A percentile compares a stretch with the other conserved stretches of the same genome.
phyloP scores from a whole-genome alignment of 2,329 filamentous ascomycete genomes.

The Ramularia collo-cygni region DNA sequence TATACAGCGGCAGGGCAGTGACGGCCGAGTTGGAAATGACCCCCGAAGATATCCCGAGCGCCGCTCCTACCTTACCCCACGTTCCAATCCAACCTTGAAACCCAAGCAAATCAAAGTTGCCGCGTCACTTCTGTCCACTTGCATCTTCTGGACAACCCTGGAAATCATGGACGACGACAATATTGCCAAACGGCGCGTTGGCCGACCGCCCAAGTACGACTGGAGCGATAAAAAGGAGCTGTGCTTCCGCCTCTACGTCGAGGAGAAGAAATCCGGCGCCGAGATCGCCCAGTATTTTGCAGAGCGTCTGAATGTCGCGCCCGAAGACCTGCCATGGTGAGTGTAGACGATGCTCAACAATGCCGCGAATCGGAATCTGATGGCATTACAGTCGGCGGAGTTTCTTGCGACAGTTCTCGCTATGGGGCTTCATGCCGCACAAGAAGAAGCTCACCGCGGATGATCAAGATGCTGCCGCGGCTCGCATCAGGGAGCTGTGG shows the following conservation, averaged over 20 bases:
- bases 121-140: too few species aligned
- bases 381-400: conserved; percentile 8
- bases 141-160: too few species aligned
- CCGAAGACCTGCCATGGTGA: conserved; percentile 61
- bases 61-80: too few species aligned
- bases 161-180: too few species aligned
- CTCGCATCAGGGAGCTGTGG: conserved; percentile 70
- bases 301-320: conserved; percentile 33
- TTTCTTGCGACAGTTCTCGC: conserved; percentile 31
- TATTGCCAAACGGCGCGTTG: background rate
- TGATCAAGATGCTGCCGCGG: conserved; percentile 60
- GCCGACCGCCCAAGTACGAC: conserved; percentile 42
- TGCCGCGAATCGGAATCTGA: too few species aligned
- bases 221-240: conserved; percentile 61
- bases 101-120: too few species aligned
- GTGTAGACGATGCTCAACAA: too few species aligned
- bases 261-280: conserved; percentile 64
- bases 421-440: conserved; percentile 63
- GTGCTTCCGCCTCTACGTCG: conserved; percentile 67
- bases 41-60: too few species aligned
- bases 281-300: conserved; percentile 67
- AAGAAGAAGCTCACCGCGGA: conserved; percentile 68
- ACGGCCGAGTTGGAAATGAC: too few species aligned
- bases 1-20: too few species aligned
- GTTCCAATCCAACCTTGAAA: too few species aligned